Conservation (phyloP, 768 basidiomycete genomes). For the Tremella yokohamensis region DNA sequence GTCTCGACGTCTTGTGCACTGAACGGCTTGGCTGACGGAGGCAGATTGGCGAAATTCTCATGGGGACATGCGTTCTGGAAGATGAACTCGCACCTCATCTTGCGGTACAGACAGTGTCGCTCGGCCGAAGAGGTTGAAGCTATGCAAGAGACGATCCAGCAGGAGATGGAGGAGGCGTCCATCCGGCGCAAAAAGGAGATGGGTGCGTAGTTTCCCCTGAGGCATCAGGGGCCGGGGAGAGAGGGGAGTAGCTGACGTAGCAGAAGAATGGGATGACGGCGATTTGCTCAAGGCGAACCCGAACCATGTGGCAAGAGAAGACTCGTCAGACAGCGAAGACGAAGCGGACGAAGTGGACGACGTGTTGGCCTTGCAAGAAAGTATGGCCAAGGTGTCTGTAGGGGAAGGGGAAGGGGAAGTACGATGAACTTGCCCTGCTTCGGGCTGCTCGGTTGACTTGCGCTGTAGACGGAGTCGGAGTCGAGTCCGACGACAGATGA, state of each 20-base stretch:
- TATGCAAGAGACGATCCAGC: conserved; percentile 50
- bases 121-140: conserved; percentile 49
- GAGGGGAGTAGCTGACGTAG: conserved; percentile 1
- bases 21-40: neutral
- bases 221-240: neutral
- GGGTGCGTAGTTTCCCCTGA: conserved; percentile 6
- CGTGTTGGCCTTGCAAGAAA: conserved; percentile 33
- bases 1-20: conserved; percentile 8
- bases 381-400: conserved; percentile 15
- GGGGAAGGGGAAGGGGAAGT: neutral
- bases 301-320: conserved; percentile 34
- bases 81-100: conserved; percentile 71
- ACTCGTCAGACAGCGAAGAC: conserved; percentile 17
- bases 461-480: too few relatives aligned
- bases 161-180: conserved; percentile 49
- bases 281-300: conserved; percentile 39
- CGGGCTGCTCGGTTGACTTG: too few relatives aligned
- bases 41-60: conserved; percentile 67
- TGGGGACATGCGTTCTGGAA: conserved; percentile 87
- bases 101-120: conserved; percentile 70
- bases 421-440: too few relatives aligned
- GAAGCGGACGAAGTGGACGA: conserved; percentile 45
- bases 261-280: conserved; percentile 34
- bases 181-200: conserved; percentile 24
- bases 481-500: too few relatives aligned